Conservation (phyloP, 2,329 filamentous ascomycete species). For the Monilinia fructicola region DNA sequence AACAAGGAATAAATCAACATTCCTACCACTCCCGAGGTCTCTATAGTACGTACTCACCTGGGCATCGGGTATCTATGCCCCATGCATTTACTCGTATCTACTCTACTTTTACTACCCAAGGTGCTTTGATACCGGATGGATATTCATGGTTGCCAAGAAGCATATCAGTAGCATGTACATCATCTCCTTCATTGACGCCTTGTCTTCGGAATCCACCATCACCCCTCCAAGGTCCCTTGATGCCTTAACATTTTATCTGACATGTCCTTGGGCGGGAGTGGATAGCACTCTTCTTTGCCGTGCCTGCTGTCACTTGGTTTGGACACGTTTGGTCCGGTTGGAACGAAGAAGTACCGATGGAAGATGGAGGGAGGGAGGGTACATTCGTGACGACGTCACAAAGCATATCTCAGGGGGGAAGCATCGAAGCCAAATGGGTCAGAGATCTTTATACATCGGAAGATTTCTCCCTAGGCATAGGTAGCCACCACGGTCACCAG, state of each 20-base stretch:
- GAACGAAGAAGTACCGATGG: constrained; percentile 19
- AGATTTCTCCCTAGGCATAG: not conserved
- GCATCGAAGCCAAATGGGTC: not conserved
- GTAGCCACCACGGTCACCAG: not conserved
- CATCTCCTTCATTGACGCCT: constrained; percentile 17
- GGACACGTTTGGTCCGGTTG: constrained; percentile 14
- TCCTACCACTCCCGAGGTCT: too few relatives aligned
- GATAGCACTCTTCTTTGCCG: not conserved
- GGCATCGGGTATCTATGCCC: not conserved
- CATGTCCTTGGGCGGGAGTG: not conserved
- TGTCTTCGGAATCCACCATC: constrained; percentile 10
- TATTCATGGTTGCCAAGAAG: constrained; percentile 11
- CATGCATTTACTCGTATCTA: constrained; percentile 7
- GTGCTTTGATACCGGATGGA: not conserved
- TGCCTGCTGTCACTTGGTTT: constrained; percentile 1
- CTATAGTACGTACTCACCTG: too few relatives aligned
- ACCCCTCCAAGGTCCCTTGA: constrained; percentile 11
- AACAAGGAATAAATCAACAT: too few relatives aligned
- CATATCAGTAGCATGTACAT: constrained; percentile 18
- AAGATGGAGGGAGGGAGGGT: not conserved
- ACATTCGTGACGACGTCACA: constrained; percentile 13
- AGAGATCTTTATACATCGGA: not conserved
- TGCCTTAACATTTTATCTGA: not conserved
- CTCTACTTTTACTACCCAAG: too few relatives aligned
- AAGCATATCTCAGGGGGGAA: not conserved